phyloP scores from a whole-genome alignment of 192 early-diverging fungal species.

The Gamsiella multidivaricata region DNA sequence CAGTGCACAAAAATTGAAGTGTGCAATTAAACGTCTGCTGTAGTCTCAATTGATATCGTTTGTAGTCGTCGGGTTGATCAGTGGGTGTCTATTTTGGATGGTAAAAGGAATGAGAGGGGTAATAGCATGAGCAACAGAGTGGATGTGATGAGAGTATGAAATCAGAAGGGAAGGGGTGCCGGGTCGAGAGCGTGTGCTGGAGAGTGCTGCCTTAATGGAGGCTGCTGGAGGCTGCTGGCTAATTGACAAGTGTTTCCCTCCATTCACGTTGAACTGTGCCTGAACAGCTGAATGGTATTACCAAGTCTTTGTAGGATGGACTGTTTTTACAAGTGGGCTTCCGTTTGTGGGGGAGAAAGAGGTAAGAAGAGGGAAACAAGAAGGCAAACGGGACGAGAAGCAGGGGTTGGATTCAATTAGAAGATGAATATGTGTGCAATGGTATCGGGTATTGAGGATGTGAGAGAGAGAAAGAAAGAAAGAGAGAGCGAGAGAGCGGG shows the following conservation, averaged over 20 bases:
- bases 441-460: not conserved
- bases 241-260: no score
- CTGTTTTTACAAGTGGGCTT: no score
- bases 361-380: not conserved
- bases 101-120: not conserved
- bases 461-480: not conserved
- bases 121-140: not conserved
- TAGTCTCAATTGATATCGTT: no score
- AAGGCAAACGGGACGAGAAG: not conserved
- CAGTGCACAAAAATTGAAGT: no score
- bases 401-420: not conserved
- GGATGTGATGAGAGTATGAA: not conserved
- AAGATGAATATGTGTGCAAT: not conserved
- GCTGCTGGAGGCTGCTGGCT: no score
- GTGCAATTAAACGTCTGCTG: no score
- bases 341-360: not conserved
- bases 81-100: not conserved
- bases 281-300: no score
- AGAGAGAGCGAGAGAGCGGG: not conserved
- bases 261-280: no score
- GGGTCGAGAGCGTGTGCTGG: no score
- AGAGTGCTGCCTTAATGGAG: no score
- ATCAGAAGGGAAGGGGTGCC: not conserved
- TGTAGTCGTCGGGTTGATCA: no score
- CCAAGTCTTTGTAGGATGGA: no score